Conservation (phyloP, 306 rosid genomes). For the Oemleria cerasiformis region DNA sequence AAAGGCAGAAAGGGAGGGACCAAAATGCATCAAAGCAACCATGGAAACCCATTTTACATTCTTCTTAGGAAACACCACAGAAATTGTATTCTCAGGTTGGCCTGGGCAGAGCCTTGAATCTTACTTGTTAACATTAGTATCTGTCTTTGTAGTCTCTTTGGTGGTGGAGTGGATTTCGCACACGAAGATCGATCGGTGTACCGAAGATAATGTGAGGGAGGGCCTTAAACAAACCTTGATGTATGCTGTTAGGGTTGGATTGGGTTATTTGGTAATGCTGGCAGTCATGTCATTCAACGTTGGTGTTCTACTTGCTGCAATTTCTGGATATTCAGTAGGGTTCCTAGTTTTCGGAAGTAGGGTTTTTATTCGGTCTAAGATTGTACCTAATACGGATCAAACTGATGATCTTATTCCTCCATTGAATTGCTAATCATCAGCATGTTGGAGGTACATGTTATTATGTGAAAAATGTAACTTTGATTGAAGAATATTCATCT, state of each 20-base stretch:
- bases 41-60: constrained; percentile 18
- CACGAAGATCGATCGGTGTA: not conserved
- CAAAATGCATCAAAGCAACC: not conserved
- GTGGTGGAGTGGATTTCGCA: constrained; percentile 26
- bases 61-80: constrained; percentile 12
- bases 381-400: not conserved
- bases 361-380: constrained; percentile 3
- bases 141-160: constrained; percentile 15
- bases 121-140: not conserved
- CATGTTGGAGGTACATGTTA: not conserved
- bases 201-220: constrained; percentile 1
- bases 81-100: constrained; percentile 16
- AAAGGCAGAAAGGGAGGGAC: not conserved
- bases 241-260: constrained; percentile 17
- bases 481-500: too few relatives aligned
- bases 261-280: constrained; percentile 32
- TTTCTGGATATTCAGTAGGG: constrained; percentile 25
- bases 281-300: constrained; percentile 22
- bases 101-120: constrained; percentile 13
- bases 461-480: not conserved
- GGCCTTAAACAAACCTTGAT: constrained; percentile 17
- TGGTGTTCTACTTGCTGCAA: constrained; percentile 14
- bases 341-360: constrained; percentile 19
- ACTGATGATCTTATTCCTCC: constrained; percentile 17
- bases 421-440: constrained; percentile 13